Base-by-base conservation (phyloP, 495 filamentous ascomycete genomes). In the Niebla homalea region DNA sequence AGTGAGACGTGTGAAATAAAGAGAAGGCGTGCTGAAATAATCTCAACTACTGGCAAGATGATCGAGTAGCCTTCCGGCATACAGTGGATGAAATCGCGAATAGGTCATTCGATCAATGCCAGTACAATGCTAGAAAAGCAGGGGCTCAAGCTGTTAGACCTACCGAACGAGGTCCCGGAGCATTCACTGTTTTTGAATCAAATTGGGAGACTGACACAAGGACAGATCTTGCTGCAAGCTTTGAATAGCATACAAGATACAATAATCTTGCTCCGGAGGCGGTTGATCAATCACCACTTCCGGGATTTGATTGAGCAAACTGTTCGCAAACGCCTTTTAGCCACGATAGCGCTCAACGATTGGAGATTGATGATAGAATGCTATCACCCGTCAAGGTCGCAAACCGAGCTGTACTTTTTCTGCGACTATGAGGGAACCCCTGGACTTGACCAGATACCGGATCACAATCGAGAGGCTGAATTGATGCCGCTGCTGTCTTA, bases 301-400 rank as follows among this genome's bases (percentile, higher is more conserved):
- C 73, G 81, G 62, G 73, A 77, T 43, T 61, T 85, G 14, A 72
- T 83, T 42, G 67, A 82, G n/a, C 78, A 79, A 44, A 72, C 89
- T 40, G 62, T 89, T 20, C 78, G 84, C 53, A 64, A 73, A 22
- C 79, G 86, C 39, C 72, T 89, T 15, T 63, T 77, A 32, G 55
- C 69, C 18, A 76, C 77, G 21, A 70, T 78, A 4, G 63, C 70
- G 8, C 65, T 82, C 15, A 64, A 73, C 16, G 75, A 79, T 48
- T 77, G 82, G 60, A 70, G 76, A 37, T 64, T 89, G 23, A 78
- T 88, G 18, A 73, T 92, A 14, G 84, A 88, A 69, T 85, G 82
- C 67, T 88, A 80, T 59, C 83, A 83, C 54, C 85, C 85, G 0
- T 76, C 69, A 53, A 76, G 74, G n/a, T 81, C 78, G 60, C 65